phyloP scores from a whole-genome alignment of 305 asterid species.

The Striga hermonthica region DNA sequence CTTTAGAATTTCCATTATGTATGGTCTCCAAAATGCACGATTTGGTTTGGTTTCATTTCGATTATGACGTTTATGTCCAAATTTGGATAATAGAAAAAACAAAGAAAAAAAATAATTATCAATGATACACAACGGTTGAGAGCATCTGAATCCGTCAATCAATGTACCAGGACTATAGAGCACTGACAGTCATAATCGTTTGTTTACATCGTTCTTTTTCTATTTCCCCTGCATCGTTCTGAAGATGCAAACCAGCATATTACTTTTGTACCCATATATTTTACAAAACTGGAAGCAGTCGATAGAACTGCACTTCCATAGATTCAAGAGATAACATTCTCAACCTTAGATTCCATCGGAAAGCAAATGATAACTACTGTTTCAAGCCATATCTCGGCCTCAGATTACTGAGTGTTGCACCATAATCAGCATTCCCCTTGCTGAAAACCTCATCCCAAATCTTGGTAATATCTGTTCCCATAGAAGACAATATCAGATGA shows the following conservation, averaged over 20 bases:
- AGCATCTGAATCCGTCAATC: too few species aligned
- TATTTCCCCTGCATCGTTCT: neutral
- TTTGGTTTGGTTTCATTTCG: too few species aligned
- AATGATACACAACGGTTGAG: too few species aligned
- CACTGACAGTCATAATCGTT: too few species aligned
- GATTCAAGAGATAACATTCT: neutral
- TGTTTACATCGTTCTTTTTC: neutral
- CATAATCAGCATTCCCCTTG: slow-evolving; percentile 42
- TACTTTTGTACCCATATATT: slow-evolving; percentile 2
- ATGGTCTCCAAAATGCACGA: too few species aligned
- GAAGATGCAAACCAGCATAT: slow-evolving; percentile 11
- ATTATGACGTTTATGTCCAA: too few species aligned
- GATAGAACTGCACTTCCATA: neutral
- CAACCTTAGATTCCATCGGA: neutral
- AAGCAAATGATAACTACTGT: slow-evolving; percentile 31
- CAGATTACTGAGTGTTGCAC: slow-evolving; percentile 44
- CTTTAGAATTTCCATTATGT: too few species aligned
- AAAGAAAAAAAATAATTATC: too few species aligned
- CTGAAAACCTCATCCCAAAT: slow-evolving; percentile 67
- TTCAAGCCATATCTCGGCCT: slow-evolving; percentile 41
- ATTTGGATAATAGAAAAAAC: too few species aligned
- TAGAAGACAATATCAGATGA: slow-evolving; percentile 27
- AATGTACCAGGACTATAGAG: too few species aligned
- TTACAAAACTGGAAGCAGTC: neutral
- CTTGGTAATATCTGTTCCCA: slow-evolving; percentile 56